Conservation (phyloP, 1,284 basidiomycete genomes). For the Ceratobasidium sp. region DNA sequence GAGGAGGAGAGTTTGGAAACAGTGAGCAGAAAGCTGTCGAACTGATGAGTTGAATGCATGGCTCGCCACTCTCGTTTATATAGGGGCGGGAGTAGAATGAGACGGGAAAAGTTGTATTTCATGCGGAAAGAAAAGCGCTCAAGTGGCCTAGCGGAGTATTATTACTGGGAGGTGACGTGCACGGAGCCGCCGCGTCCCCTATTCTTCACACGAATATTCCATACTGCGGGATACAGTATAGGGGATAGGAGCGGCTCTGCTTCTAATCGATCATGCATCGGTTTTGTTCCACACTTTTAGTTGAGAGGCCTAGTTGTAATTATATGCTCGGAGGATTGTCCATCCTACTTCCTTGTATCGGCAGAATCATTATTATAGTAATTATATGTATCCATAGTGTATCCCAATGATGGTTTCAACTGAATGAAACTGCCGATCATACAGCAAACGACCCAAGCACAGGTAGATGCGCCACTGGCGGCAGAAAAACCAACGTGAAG, state of each 20-base stretch:
- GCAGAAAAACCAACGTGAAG: not conserved
- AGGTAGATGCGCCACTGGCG: not conserved
- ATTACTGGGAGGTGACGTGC: not conserved
- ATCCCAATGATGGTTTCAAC: too few species aligned
- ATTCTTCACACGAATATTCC: conserved; percentile 29
- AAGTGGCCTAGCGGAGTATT: not conserved
- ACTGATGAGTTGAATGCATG: not conserved
- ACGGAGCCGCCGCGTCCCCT: conserved; percentile 14
- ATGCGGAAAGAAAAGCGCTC: conserved; percentile 14
- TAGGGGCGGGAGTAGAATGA: conserved; percentile 3
- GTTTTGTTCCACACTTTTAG: conserved; percentile 6
- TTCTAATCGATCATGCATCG: not conserved
- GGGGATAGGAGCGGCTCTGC: conserved; percentile 12
- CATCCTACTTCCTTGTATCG: not conserved
- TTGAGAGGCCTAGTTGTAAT: not conserved
- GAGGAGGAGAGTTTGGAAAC: not conserved
- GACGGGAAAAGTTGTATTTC: not conserved
- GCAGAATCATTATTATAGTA: too few species aligned
- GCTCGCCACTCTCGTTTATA: not conserved
- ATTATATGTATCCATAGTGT: too few species aligned
- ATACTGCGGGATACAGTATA: conserved; percentile 3
- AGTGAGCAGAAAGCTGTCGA: not conserved
- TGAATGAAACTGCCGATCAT: not conserved
- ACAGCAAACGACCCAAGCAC: not conserved
- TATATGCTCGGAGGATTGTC: not conserved